phyloP scores from a whole-genome alignment of 257 asterid genomes.

The Nemophila menziesii region DNA sequence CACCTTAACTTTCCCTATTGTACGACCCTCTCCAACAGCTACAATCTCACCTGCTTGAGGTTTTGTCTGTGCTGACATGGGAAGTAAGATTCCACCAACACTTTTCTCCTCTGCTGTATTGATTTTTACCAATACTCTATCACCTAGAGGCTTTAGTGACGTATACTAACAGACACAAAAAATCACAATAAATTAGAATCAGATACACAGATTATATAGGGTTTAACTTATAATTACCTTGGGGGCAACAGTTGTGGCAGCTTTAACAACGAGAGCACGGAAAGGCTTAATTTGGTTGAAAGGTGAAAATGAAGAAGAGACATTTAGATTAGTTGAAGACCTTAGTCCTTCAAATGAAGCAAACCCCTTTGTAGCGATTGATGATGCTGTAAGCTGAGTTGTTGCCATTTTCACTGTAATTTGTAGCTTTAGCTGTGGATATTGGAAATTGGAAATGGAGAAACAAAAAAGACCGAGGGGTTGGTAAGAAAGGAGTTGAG shows the following conservation, averaged over 20 bases:
- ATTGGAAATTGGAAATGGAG: not conserved
- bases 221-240: constrained; percentile 43
- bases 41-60: constrained; percentile 89
- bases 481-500: constrained; percentile 15
- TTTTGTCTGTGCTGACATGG: constrained; percentile 57
- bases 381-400: constrained; percentile 60
- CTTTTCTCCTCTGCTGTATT: constrained; percentile 76
- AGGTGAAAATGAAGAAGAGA: constrained; percentile 36
- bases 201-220: not conserved
- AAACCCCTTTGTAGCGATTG: constrained; percentile 61
- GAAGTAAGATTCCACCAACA: constrained; percentile 79
- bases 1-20: constrained; percentile 62
- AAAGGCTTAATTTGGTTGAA: constrained; percentile 33
- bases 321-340: constrained; percentile 35
- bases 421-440: not conserved
- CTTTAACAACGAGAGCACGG: constrained; percentile 67
- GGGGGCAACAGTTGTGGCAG: constrained; percentile 80
- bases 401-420: constrained; percentile 55
- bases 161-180: constrained; percentile 42
- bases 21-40: constrained; percentile 91
- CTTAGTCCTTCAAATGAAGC: constrained; percentile 71
- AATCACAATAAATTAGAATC: not conserved
- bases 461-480: constrained; percentile 6
- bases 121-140: constrained; percentile 77
- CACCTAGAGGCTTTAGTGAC: constrained; percentile 89